Evolutionary conservation across 495 filamentous ascomycete genomes (phyloP).

Genomic region (Tuber microsphaerosporum): DNA sequence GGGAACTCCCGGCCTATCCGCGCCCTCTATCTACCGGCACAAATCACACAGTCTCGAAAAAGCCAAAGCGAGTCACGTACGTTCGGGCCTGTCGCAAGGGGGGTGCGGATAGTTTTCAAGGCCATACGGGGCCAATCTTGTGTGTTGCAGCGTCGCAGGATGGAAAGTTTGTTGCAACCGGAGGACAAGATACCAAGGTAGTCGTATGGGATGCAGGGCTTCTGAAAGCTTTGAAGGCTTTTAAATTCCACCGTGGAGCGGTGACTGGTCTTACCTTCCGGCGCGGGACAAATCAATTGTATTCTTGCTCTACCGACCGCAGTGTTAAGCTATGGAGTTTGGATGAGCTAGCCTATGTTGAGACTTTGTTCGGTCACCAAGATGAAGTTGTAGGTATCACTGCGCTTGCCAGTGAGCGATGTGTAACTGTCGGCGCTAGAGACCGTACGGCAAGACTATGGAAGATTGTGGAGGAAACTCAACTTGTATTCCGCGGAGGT

Average conservation of each 20-base stretch:
- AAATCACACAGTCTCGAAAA: conserved; percentile 48
- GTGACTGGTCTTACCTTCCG: conserved; percentile 80
- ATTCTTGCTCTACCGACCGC: conserved; percentile 77
- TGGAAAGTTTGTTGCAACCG: conserved; percentile 84
- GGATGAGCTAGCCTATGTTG: conserved; percentile 77
- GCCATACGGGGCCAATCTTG: conserved; percentile 69
- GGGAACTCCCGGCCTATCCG: conserved; percentile 56
- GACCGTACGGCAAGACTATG: conserved; percentile 91
- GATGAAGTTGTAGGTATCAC: conserved; percentile 78
- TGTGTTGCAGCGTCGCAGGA: conserved; percentile 78
- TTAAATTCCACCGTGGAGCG: conserved; percentile 83
- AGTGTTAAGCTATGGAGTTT: conserved; percentile 85
- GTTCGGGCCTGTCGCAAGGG: conserved; percentile 55
- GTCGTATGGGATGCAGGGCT: conserved; percentile 78
- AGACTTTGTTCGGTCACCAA: conserved; percentile 93
- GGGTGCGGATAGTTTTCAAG: conserved; percentile 44
- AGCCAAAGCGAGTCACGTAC: conserved; percentile 64
- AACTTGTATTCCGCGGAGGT: conserved; percentile 88
- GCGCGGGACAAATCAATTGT: conserved; percentile 83
- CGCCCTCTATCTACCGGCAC: conserved; percentile 26
- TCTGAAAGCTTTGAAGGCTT: conserved; percentile 69
- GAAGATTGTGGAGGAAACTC: conserved; percentile 93
- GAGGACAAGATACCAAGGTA: conserved; percentile 70
- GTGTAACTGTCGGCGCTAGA: conserved; percentile 78
- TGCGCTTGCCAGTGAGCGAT: conserved; percentile 75